Evolutionary conservation across 2,329 filamentous ascomycete genomes (phyloP), one percentile per base, ranked within the genome.

Genomic region (Colletotrichum lini): DNA sequence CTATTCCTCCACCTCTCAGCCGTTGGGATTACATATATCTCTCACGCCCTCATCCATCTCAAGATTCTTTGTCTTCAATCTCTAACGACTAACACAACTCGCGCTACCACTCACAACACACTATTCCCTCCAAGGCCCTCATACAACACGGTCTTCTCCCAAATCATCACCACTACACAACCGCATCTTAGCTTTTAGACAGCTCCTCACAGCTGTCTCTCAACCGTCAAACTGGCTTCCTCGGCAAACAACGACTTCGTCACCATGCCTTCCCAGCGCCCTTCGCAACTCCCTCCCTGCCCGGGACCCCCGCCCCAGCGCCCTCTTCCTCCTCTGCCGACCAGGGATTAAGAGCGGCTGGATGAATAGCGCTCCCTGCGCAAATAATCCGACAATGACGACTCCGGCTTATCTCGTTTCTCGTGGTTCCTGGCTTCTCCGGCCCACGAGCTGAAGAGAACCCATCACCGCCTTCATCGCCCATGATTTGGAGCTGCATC

Each of bases 261-360:
- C 81, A 83, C 80, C 72, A 88, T 89, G 86, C 86, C 88, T 81
- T 83, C 87, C 74, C 88, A 90, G 81, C 87, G 89, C 79, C 89
- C 90, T 73, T 90, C 89, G 76, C 89, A 91, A 78, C 88, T 92
- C 75, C 90, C 90, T 83, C 90, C 90, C 76, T 91, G 89, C 87
- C 89, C 90, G 65, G 90, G 90, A 76, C 90, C 90, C 72, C 90
- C 90, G 77, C 90, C 90, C 74, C 89, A 86, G 82, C 85, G 90
- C 66, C 90, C 90, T 82, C 88, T 91, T 65, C 90, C 90, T 80
- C 88, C 89, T 81, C 87, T 91, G 73, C 90, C 90, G 79, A 91
- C 90, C 84, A 85, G 87, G 78, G 84, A 83, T 76, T 89, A 89
- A 77, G 56, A 62, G 44, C 44, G 30, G 18, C 66, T 7, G 26